These are phyloP conservation scores for Talaromyces marneffei DNA, from an alignment of 2,329 filamentous ascomycete species.

Conservation along the genomic window DNA sequence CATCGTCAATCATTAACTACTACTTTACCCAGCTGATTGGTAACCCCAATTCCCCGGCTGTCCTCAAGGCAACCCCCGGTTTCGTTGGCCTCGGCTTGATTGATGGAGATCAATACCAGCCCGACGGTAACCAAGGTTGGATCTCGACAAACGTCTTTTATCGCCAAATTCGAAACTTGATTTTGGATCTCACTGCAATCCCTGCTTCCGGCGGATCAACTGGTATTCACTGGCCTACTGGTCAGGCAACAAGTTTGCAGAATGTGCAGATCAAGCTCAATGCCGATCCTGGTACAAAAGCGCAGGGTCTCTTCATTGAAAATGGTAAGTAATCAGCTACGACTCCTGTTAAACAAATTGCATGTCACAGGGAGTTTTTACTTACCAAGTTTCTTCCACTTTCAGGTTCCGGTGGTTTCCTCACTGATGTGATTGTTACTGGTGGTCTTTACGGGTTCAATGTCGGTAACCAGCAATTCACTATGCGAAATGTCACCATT, in stretches of 20 bases:
- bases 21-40: conserved; percentile 60
- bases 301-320: conserved; percentile 57
- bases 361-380: no score
- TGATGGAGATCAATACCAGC: conserved; percentile 50
- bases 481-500: conserved; percentile 52
- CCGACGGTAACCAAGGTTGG: conserved; percentile 33
- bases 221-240: conserved; percentile 50
- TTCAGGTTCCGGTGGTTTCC: conserved; percentile 51
- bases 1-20: conserved; percentile 53
- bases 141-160: conserved; percentile 57
- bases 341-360: not conserved
- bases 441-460: conserved; percentile 57
- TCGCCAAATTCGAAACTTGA: conserved; percentile 59
- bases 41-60: conserved; percentile 53
- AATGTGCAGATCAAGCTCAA: conserved; percentile 58
- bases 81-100: conserved; percentile 55
- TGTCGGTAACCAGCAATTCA: conserved; percentile 61
- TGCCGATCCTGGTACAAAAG: conserved; percentile 40
- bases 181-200: conserved; percentile 50
- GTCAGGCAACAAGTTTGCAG: conserved; percentile 55
- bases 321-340: conserved; percentile 36
- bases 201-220: conserved; percentile 26
- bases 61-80: conserved; percentile 48
- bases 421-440: conserved; percentile 55
- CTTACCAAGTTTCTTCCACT: not conserved